Evolutionary conservation across 2,329 filamentous ascomycete species (phyloP), one percentile per base, ranked within the genome.

Genomic region (Aspergillus brasiliensis): DNA sequence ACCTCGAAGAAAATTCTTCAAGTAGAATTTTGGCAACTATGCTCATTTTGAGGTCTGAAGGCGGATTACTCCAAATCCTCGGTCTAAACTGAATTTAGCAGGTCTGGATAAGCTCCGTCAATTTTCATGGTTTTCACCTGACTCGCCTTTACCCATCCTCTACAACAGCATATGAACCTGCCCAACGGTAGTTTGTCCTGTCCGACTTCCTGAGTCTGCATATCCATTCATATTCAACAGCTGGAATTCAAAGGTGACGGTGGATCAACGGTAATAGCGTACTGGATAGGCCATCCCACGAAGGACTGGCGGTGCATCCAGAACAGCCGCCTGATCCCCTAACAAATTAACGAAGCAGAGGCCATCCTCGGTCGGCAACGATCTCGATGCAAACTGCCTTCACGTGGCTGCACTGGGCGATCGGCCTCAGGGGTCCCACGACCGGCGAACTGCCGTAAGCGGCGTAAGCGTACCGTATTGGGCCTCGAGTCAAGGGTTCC

Each of bases 351-450:
- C 34, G 15, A 54, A 54, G 51, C 51, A 42, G 27, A 58, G 57
- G 42, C 58, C 49, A 58, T 28, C 51, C 57, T 59, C 59, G 49
- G 58, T 53, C 56, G 51, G 59, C 48, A 58, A 60, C 53, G 64
- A 63, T 66, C 64, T 66, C 57, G 63, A 67, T 63, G 51, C 57
- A 49, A 59, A 34, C 60, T 58, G 56, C 57, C 52, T 66, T 67
- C 66, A 68, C 64, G 65, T 67, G 65, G 61, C 65, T 49, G 57
- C 57, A 61, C 42, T 63, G 57, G 58, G 58, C 58, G 65, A 68
- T 68, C 66, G 61, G 60, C 66, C 62, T 63, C 64, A 67, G 64
- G 65, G 65, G 62, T 66, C 58, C 59, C 60, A 62, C 62, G 65
- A 62, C 51, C 61, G 58, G 59, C 62, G 59, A 67, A 66, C 62